Evolutionary conservation across 2,329 filamentous ascomycete genomes (phyloP).

Genomic region (Rhinocladiella similis): DNA sequence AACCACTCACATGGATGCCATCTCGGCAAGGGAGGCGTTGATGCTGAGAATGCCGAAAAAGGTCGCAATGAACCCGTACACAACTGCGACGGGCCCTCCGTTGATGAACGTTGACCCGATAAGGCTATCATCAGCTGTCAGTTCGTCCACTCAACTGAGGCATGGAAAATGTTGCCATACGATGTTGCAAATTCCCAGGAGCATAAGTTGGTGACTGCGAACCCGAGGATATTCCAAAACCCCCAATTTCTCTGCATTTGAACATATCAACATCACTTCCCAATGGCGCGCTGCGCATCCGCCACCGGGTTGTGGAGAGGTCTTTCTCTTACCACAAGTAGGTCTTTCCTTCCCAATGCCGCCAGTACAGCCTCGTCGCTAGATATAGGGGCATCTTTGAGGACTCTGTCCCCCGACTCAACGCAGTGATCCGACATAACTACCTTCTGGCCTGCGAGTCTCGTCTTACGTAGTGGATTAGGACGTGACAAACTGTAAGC

Average conservation of each 20-base stretch:
- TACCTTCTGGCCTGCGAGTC: background rate
- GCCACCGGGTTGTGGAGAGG: no score
- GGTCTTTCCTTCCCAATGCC: background rate
- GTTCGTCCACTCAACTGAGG: background rate
- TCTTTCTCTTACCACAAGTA: background rate
- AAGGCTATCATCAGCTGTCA: background rate
- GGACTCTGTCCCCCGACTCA: background rate
- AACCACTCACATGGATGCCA: conserved; percentile 4
- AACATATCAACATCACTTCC: background rate
- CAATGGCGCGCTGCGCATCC: background rate
- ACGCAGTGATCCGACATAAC: background rate
- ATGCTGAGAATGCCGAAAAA: conserved; percentile 26
- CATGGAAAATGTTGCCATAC: background rate
- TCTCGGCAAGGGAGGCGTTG: background rate
- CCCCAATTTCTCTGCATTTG: background rate
- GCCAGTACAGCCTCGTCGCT: background rate
- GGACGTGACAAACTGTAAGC: background rate
- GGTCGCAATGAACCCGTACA: conserved; percentile 9
- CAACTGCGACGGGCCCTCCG: background rate
- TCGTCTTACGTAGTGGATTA: background rate
- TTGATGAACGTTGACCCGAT: background rate
- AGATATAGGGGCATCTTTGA: background rate
- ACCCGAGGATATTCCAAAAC: background rate
- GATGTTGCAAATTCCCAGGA: background rate
- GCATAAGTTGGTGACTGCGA: background rate